Percentiles rank a stretch among this genome's conserved stretches.
These are phyloP conservation scores for Moniliophthora roreri DNA, from an alignment of 1,284 basidiomycete genomes.

Conservation along the genomic window DNA sequence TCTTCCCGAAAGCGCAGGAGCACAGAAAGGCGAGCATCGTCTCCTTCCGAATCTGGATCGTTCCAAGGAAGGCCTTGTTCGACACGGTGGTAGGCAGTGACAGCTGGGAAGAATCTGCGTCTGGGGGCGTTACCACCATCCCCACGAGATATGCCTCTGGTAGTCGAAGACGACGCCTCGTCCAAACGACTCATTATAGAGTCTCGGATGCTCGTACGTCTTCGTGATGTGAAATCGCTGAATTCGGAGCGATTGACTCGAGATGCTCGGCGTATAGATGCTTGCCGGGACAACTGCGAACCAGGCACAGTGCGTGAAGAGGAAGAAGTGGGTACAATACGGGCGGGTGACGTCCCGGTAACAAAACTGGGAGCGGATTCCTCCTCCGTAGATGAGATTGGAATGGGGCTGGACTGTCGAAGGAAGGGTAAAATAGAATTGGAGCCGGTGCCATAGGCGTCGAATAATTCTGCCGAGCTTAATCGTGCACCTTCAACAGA, in stretches of 20 bases:
- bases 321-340: conserved; percentile 2
- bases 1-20: too few species aligned
- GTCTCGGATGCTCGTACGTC: conserved; percentile 30
- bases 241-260: conserved; percentile 24
- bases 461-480: conserved; percentile 52
- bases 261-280: conserved; percentile 15
- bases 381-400: conserved; percentile 5
- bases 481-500: conserved; percentile 50
- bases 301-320: not conserved
- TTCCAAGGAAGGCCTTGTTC: not conserved
- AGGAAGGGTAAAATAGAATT: conserved; percentile 4
- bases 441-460: conserved; percentile 32
- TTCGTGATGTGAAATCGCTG: conserved; percentile 36
- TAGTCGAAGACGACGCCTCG: not conserved
- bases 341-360: conserved; percentile 10
- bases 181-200: not conserved
- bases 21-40: too few species aligned
- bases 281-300: conserved; percentile 6
- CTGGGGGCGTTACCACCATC: not conserved
- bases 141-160: not conserved
- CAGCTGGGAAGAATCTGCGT: conserved; percentile 4
- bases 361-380: not conserved
- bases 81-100: not conserved
- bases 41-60: not conserved
- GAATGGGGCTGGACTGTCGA: conserved; percentile 26